These are phyloP conservation scores for Urochloa ruziziensis DNA, from an alignment of 176 grass and related monocot species.

Conservation along the genomic window DNA sequence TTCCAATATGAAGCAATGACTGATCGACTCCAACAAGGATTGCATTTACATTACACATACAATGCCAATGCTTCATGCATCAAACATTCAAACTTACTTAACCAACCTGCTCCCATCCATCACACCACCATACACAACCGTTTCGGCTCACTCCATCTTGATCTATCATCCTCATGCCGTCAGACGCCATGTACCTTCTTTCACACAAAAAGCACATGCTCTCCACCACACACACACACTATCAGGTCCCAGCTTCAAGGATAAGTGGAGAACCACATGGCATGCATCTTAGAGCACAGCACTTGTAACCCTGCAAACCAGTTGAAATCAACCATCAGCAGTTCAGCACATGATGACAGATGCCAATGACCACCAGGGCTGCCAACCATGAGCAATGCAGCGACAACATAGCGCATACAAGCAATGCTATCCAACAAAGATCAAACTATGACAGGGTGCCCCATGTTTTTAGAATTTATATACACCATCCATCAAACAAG, in stretches of 20 bases:
- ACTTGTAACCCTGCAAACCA: background rate
- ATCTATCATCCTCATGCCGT: background rate
- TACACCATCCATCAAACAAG: background rate
- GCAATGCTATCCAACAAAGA: background rate
- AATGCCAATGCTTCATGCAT: background rate
- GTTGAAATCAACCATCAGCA: background rate
- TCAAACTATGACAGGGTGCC: background rate
- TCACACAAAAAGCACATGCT: background rate
- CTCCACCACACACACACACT: background rate
- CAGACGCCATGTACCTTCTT: background rate
- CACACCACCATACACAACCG: background rate
- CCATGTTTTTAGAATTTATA: background rate
- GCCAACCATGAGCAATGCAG: background rate
- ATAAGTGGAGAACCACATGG: background rate
- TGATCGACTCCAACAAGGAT: background rate
- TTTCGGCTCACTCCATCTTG: background rate
- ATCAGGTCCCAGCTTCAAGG: background rate
- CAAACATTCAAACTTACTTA: background rate
- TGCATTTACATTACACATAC: background rate
- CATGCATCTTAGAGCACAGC: background rate
- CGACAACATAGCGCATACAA: too few species aligned
- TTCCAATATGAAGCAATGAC: background rate
- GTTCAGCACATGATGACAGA: background rate
- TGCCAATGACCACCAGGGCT: background rate
- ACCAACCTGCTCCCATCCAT: background rate